Evolutionary conservation across 495 filamentous ascomycete species (phyloP).

Genomic region (Hypoxylon perforatum): DNA sequence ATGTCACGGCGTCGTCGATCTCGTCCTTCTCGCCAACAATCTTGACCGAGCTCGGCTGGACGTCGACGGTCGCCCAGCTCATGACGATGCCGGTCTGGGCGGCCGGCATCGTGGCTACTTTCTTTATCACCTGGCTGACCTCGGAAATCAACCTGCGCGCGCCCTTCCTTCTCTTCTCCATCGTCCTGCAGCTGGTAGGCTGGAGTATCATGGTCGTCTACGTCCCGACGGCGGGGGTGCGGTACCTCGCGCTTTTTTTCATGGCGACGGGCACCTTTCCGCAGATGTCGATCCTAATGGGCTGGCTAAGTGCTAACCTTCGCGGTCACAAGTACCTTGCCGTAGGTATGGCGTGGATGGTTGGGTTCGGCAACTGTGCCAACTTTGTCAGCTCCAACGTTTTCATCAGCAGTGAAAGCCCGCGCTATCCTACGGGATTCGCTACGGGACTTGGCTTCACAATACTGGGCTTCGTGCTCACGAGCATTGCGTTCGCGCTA

Average conservation of each 20-base stretch:
- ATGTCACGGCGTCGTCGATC: conserved; percentile 35
- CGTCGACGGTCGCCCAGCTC: conserved; percentile 30
- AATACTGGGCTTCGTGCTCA: conserved; percentile 33
- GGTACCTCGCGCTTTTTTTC: conserved; percentile 39
- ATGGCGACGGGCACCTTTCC: conserved; percentile 40
- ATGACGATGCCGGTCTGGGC: conserved; percentile 40
- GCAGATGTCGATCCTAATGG: conserved; percentile 42
- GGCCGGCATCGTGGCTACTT: conserved; percentile 28
- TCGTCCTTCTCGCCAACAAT: conserved; percentile 40
- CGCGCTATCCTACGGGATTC: conserved; percentile 59
- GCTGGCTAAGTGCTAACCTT: conserved; percentile 49
- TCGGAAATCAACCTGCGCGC: conserved; percentile 27
- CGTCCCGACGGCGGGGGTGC: conserved; percentile 27
- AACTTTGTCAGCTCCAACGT: conserved; percentile 67
- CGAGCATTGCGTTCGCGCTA: conserved; percentile 6
- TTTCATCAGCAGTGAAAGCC: conserved; percentile 56
- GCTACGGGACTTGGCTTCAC: conserved; percentile 41
- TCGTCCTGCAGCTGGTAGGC: conserved; percentile 39
- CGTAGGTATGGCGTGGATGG: conserved; percentile 64
- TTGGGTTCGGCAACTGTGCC: conserved; percentile 67
- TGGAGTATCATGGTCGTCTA: conserved; percentile 45
- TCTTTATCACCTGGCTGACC: conserved; percentile 26
- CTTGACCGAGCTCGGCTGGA: conserved; percentile 33
- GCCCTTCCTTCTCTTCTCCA: conserved; percentile 39
- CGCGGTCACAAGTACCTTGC: conserved; percentile 68